Conservation (phyloP, 2,329 filamentous ascomycete species). For the Trichophyton schoenleinii region DNA sequence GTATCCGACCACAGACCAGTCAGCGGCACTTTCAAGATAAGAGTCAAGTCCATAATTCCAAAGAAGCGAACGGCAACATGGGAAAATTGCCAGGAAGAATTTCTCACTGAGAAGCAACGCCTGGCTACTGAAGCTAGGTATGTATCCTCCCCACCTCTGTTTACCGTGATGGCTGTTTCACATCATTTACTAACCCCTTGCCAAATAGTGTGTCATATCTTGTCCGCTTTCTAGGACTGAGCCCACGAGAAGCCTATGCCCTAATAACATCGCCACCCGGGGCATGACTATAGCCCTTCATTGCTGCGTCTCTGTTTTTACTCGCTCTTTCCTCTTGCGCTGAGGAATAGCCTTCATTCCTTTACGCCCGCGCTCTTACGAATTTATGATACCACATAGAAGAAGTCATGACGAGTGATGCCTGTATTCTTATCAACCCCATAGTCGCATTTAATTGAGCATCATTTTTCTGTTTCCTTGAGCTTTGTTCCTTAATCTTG, state of each 20-base stretch:
- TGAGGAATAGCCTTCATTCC: background rate
- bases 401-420: background rate
- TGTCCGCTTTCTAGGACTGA: conserved; percentile 48
- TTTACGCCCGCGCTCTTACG: background rate
- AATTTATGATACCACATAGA: conserved; percentile 6
- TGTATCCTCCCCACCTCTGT: conserved; percentile 27
- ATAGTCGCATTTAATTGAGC: background rate
- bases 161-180: background rate
- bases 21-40: conserved; percentile 68
- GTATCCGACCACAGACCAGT: conserved; percentile 91
- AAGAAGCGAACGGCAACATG: conserved; percentile 53
- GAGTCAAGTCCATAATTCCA: conserved; percentile 68
- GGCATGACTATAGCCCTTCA: background rate
- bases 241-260: conserved; percentile 40
- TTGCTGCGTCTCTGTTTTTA: background rate
- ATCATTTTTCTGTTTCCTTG: background rate
- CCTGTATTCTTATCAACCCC: background rate
- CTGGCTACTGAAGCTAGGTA: conserved; percentile 66
- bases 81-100: conserved; percentile 62
- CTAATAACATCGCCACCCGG: conserved; percentile 20
- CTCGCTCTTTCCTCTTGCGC: background rate
- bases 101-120: conserved; percentile 57
- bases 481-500: background rate
- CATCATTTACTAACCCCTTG: background rate
- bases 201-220: conserved; percentile 49